Conservation (phyloP, 306 rosid genomes). For the Gynostemma pentaphyllum region DNA sequence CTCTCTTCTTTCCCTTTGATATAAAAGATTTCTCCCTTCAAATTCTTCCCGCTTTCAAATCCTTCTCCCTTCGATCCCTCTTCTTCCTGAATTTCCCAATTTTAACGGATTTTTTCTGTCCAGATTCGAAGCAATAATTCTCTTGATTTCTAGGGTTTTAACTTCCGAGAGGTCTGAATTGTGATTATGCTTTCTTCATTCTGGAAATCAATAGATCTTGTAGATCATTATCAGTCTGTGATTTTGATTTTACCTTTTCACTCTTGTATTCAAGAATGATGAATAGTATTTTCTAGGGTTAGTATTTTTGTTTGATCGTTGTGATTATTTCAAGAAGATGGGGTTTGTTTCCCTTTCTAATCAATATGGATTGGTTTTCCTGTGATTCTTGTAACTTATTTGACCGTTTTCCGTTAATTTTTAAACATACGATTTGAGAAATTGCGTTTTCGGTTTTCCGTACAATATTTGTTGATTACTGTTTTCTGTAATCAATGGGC, state of each 20-base stretch:
- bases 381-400: neutral
- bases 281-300: neutral
- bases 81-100: neutral
- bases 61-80: neutral
- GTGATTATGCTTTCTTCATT: neutral
- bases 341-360: neutral
- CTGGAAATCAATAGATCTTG: neutral
- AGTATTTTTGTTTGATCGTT: neutral
- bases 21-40: slow-evolving; percentile 32
- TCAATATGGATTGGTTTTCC: neutral
- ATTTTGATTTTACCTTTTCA: neutral
- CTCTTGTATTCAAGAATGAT: too few relatives aligned
- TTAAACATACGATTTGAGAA: neutral
- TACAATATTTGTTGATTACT: neutral
- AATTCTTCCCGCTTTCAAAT: slow-evolving; percentile 47
- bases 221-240: neutral
- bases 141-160: neutral
- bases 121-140: neutral
- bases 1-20: neutral
- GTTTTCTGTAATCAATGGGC: neutral
- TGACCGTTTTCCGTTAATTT: neutral
- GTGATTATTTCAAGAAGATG: neutral
- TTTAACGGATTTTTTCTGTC: neutral
- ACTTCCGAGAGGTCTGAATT: neutral
- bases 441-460: neutral